phyloP scores from a whole-genome alignment of 805 yeast species.

The Cyberlindnera euphorbiiphila region DNA sequence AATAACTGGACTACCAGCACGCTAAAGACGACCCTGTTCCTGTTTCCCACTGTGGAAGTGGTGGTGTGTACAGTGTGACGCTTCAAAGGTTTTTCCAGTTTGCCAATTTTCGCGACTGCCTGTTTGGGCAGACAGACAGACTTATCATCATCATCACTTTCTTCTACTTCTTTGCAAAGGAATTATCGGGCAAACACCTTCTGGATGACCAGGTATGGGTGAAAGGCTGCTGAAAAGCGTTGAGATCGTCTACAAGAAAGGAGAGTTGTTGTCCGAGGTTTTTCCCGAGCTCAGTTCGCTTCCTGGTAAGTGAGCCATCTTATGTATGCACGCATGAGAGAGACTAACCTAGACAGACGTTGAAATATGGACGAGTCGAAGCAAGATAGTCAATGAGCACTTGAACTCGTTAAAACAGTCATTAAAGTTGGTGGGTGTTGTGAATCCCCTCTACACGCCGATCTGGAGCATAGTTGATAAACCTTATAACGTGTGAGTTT shows the following conservation, averaged over 20 bases:
- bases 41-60: too few species aligned
- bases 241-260: not conserved
- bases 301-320: conserved; percentile 5
- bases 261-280: not conserved
- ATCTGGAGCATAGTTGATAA: conserved; percentile 28
- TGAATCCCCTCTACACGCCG: conserved; percentile 23
- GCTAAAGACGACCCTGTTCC: too few species aligned
- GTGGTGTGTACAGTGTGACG: too few species aligned
- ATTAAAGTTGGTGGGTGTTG: conserved; percentile 16
- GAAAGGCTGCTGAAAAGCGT: conserved; percentile 17
- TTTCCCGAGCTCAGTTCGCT: not conserved
- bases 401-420: conserved; percentile 8
- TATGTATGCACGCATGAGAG: not conserved
- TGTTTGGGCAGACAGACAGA: too few species aligned
- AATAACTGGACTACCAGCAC: too few species aligned
- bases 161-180: too few species aligned
- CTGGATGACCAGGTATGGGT: too few species aligned
- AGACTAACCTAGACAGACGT: conserved; percentile 14
- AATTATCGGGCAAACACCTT: too few species aligned
- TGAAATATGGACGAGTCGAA: conserved; percentile 26
- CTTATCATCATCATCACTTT: too few species aligned
- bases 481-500: conserved; percentile 28
- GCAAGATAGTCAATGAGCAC: conserved; percentile 25
- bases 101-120: too few species aligned
- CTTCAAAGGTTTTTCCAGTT: too few species aligned